A percentile compares a stretch with the other conserved stretches of the same genome.
These are phyloP conservation scores for Barnettozyma siamensis DNA, from an alignment of 805 yeast genomes.

Conservation along the genomic window DNA sequence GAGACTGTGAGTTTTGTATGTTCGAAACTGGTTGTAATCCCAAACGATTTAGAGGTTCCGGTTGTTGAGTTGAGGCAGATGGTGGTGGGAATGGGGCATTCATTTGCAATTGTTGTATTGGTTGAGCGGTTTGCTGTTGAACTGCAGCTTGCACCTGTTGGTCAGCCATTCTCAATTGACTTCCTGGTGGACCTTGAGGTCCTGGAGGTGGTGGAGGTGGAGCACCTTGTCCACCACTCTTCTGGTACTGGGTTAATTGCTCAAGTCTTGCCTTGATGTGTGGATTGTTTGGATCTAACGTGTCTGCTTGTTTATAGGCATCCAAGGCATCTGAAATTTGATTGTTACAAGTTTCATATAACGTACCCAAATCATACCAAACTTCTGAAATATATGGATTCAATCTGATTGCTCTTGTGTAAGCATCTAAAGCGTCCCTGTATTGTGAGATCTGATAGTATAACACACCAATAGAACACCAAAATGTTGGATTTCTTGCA, in stretches of 20 bases:
- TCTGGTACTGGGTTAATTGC: conserved; percentile 69
- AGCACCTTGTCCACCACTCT: conserved; percentile 54
- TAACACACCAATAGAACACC: conserved; percentile 94
- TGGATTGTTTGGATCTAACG: conserved; percentile 89
- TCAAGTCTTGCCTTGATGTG: conserved; percentile 92
- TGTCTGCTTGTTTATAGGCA: conserved; percentile 94
- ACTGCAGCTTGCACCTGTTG: conserved; percentile 46
- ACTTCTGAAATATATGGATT: conserved; percentile 96
- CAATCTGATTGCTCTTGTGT: conserved; percentile 90
- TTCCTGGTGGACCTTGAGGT: conserved; percentile 32
- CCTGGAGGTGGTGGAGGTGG: conserved; percentile 64
- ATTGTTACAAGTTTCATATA: conserved; percentile 95
- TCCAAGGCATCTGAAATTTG: conserved; percentile 93
- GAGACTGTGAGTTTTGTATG: conserved; percentile 11
- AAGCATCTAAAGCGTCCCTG: conserved; percentile 95
- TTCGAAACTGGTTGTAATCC: no score
- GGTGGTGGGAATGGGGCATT: conserved; percentile 12
- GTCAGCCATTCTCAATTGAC: conserved; percentile 54
- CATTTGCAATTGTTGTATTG: conserved; percentile 21
- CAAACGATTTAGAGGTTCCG: conserved; percentile 1
- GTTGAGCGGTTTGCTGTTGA: conserved; percentile 21
- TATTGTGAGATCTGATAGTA: conserved; percentile 95
- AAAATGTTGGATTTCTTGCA: conserved; percentile 94
- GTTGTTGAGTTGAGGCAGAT: conserved; percentile 6
- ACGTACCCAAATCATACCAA: conserved; percentile 97